Conservation (phyloP, 164 flowering plant genomes). For the Annona cherimola region DNA sequence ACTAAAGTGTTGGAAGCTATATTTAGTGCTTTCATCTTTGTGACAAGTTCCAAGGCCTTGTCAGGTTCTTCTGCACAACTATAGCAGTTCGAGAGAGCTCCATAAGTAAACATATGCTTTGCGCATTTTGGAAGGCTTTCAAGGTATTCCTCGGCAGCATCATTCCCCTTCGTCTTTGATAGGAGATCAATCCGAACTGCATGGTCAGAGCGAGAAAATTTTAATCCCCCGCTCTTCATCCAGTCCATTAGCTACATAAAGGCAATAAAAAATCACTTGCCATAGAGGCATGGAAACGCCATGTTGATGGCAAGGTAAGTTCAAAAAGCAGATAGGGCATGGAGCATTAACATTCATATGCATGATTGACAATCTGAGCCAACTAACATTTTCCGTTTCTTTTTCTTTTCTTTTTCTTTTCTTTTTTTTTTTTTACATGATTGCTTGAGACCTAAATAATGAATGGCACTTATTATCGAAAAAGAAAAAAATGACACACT, state of each 20-base stretch:
- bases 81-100: slow-evolving; percentile 64
- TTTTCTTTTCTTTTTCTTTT: no score
- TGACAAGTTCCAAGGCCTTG: slow-evolving; percentile 48
- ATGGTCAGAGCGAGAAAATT: slow-evolving; percentile 29
- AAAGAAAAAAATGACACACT: no score
- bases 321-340: no score
- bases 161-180: slow-evolving; percentile 48
- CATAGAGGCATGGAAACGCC: no score
- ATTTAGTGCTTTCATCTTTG: slow-evolving; percentile 47
- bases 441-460: no score
- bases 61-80: slow-evolving; percentile 41
- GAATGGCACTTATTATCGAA: no score
- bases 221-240: slow-evolving; percentile 53
- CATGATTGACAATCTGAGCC: no score
- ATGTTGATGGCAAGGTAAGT: no score
- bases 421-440: no score
- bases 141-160: slow-evolving; percentile 60
- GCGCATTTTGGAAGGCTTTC: slow-evolving; percentile 24
- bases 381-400: no score
- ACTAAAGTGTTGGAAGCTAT: slow-evolving; percentile 23
- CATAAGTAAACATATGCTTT: slow-evolving; percentile 40
- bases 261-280: slow-evolving; percentile 2
- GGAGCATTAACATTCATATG: no score
- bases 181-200: slow-evolving; percentile 54
- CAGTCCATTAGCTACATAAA: slow-evolving; percentile 61